Conservation (phyloP, 345 rosid genomes). For the Chamaenerion angustifolium region DNA sequence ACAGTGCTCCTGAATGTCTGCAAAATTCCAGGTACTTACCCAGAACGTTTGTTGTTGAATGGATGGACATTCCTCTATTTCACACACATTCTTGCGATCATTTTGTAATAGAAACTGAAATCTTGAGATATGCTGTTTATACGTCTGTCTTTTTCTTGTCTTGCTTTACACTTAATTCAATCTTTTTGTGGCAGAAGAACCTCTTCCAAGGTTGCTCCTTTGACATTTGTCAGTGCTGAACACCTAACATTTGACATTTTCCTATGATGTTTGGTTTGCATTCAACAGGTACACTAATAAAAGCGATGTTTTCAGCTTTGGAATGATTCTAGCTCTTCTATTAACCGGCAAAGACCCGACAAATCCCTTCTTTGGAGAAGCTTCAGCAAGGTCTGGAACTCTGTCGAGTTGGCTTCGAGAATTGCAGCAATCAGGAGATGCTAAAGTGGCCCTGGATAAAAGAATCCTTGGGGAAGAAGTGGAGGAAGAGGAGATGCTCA, state of each 20-base stretch:
- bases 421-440: conserved; percentile 82
- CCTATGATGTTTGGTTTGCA: background rate
- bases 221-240: too few species aligned
- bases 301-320: conserved; percentile 88
- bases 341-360: conserved; percentile 72
- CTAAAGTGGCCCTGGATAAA: conserved; percentile 66
- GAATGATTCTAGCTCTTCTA: conserved; percentile 76
- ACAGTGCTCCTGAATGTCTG: conserved; percentile 67
- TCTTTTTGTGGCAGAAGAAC: too few species aligned
- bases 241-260: too few species aligned
- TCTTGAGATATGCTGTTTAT: too few species aligned
- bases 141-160: too few species aligned
- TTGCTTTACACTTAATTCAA: too few species aligned
- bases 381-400: conserved; percentile 36
- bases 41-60: too few species aligned
- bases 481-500: conserved; percentile 94
- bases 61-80: too few species aligned
- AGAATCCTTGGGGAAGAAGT: conserved; percentile 79
- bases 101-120: background rate
- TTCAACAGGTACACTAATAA: conserved; percentile 62
- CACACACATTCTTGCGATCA: too few species aligned
- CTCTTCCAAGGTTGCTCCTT: too few species aligned
- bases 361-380: conserved; percentile 51
- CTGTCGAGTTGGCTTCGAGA: conserved; percentile 74
- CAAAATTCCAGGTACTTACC: conserved; percentile 53